These are phyloP conservation scores for Diaporthe destruens DNA, from an alignment of 2,329 filamentous ascomycete species.

Conservation along the genomic window DNA sequence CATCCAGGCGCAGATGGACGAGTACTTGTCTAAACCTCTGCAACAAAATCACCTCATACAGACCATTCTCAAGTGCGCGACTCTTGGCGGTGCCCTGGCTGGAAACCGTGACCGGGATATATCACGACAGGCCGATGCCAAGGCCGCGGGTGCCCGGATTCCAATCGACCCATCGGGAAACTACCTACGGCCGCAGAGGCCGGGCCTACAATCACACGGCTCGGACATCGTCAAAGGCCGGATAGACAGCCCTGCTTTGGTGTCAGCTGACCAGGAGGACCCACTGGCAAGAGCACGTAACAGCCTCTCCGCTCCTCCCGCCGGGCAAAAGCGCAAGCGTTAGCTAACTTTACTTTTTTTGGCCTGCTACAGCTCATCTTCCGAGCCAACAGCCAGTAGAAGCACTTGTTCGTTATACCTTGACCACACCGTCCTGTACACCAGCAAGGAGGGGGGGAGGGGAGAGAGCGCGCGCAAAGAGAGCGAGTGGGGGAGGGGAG, in stretches of 20 bases:
- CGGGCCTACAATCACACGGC: constrained; percentile 67
- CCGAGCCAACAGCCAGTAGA: constrained; percentile 42
- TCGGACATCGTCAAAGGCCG: constrained; percentile 41
- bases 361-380: constrained; percentile 43
- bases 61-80: constrained; percentile 96
- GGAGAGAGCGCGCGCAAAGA: neutral
- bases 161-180: constrained; percentile 49
- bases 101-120: constrained; percentile 76
- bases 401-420: constrained; percentile 36
- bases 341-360: constrained; percentile 42
- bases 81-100: constrained; percentile 86
- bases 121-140: constrained; percentile 63
- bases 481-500: neutral
- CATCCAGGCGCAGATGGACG: constrained; percentile 99
- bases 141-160: constrained; percentile 55
- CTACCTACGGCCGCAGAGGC: constrained; percentile 60
- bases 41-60: constrained; percentile 98
- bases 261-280: constrained; percentile 72
- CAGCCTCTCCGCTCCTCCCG: constrained; percentile 59
- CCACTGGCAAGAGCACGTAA: constrained; percentile 64
- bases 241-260: constrained; percentile 72
- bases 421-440: constrained; percentile 33
- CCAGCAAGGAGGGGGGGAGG: neutral
- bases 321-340: constrained; percentile 42
- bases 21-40: constrained; percentile 95